Conservation (phyloP, 179 eudicot species). For the Silene noctiflora region DNA sequence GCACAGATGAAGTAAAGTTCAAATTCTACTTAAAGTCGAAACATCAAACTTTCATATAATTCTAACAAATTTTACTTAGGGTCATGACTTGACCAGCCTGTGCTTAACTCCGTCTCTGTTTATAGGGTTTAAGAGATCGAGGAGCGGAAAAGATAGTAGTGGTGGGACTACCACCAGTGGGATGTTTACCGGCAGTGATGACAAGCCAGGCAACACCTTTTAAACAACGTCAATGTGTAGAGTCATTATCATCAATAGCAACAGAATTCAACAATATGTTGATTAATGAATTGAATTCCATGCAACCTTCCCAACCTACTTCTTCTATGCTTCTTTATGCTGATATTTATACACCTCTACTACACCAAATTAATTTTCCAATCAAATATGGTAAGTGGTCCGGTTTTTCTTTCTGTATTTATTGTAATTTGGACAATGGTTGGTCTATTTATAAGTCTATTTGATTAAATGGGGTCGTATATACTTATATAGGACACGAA, state of each 20-base stretch:
- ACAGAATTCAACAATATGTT: slow-evolving; percentile 28
- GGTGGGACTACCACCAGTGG: slow-evolving; percentile 37
- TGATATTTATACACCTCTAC: slow-evolving; percentile 28
- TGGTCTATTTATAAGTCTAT: background rate
- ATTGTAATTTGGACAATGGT: background rate
- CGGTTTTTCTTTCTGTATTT: background rate
- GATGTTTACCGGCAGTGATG: slow-evolving; percentile 35
- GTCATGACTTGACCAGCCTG: too few species aligned
- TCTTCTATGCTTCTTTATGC: slow-evolving; percentile 12
- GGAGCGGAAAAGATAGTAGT: slow-evolving; percentile 34
- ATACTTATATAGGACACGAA: too few species aligned
- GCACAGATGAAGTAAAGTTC: too few species aligned
- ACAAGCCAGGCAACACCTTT: slow-evolving; percentile 1
- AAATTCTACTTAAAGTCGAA: too few species aligned
- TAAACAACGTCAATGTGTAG: slow-evolving; percentile 30
- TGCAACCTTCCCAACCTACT: slow-evolving; percentile 16
- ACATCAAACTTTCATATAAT: too few species aligned
- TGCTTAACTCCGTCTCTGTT: background rate
- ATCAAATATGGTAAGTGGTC: slow-evolving; percentile 31
- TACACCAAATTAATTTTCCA: slow-evolving; percentile 28
- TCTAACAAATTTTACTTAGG: too few species aligned
- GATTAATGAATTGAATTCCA: slow-evolving; percentile 16
- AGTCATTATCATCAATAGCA: slow-evolving; percentile 25
- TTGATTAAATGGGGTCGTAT: too few species aligned
- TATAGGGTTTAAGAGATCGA: slow-evolving; percentile 25